phyloP scores from a whole-genome alignment of 345 rosid genomes.

The Corchorus olitorius region DNA sequence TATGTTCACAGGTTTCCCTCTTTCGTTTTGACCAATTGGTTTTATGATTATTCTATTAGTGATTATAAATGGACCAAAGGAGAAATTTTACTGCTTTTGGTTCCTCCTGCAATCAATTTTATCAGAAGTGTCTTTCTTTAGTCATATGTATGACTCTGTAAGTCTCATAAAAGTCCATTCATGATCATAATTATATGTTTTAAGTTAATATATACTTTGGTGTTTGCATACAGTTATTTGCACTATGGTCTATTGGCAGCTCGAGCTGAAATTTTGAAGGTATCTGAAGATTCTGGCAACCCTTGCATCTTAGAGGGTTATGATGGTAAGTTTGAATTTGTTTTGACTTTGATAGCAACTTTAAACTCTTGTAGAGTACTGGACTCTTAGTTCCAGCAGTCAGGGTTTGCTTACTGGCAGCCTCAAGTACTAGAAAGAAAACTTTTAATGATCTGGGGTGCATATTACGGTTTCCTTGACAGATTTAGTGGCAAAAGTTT shows the following conservation, averaged over 20 bases:
- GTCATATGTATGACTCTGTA: neutral
- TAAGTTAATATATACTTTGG: slow-evolving; percentile 20
- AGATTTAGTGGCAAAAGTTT: neutral
- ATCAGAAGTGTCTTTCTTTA: slow-evolving; percentile 6
- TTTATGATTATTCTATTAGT: slow-evolving; percentile 5
- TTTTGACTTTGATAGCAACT: neutral
- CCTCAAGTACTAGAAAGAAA: too few species aligned
- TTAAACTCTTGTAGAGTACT: neutral
- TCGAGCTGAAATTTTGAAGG: slow-evolving; percentile 87
- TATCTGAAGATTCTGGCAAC: slow-evolving; percentile 61
- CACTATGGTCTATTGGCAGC: slow-evolving; percentile 94
- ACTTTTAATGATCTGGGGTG: neutral
- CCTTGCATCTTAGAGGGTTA: slow-evolving; percentile 84
- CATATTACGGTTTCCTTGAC: neutral
- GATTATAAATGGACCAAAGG: neutral
- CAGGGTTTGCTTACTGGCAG: too few species aligned
- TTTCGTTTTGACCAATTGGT: slow-evolving; percentile 10
- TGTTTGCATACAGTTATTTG: slow-evolving; percentile 69
- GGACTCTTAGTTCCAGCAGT: neutral
- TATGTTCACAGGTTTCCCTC: slow-evolving; percentile 87
- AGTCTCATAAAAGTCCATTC: neutral
- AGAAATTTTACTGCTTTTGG: neutral
- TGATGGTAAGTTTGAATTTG: slow-evolving; percentile 57
- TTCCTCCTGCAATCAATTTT: neutral
- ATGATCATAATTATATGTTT: neutral